These are phyloP conservation scores for Xylariaceae sp. DNA, from an alignment of 2,329 filamentous ascomycete genomes.

Conservation along the genomic window DNA sequence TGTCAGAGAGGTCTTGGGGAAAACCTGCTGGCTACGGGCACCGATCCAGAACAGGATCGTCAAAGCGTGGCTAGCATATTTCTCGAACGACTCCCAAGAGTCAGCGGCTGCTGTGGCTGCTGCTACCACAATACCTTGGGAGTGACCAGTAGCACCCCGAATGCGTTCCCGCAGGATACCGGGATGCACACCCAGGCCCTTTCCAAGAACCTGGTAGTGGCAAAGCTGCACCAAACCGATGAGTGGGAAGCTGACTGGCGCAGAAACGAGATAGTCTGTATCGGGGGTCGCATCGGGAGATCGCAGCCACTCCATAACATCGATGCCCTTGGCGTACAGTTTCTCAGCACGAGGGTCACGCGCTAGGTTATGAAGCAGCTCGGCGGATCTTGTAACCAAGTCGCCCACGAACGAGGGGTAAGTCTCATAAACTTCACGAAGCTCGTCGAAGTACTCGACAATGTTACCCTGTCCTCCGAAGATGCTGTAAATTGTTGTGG, in stretches of 20 bases:
- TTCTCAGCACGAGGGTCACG: constrained; percentile 84
- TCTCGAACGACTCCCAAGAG: constrained; percentile 87
- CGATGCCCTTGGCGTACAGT: constrained; percentile 93
- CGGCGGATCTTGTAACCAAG: constrained; percentile 72
- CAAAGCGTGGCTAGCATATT: constrained; percentile 71
- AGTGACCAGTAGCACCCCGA: constrained; percentile 88
- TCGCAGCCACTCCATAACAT: constrained; percentile 90
- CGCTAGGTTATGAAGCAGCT: constrained; percentile 79
- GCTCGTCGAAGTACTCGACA: constrained; percentile 98
- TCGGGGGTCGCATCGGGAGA: constrained; percentile 86
- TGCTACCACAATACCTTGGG: constrained; percentile 90
- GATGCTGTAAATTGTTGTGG: constrained; percentile 83
- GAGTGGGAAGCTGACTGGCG: constrained; percentile 89
- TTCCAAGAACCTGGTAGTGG: constrained; percentile 92
- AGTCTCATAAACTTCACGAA: constrained; percentile 83
- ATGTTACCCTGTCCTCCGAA: constrained; percentile 98
- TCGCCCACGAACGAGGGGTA: constrained; percentile 89
- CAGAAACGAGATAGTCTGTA: constrained; percentile 87
- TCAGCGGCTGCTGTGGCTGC: constrained; percentile 85
- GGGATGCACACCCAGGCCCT: constrained; percentile 81
- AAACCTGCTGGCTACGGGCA: constrained; percentile 92
- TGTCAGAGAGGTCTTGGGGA: constrained; percentile 88
- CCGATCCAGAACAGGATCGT: constrained; percentile 99
- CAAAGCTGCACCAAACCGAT: constrained; percentile 95
- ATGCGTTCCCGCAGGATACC: constrained; percentile 81